Percentiles rank a stretch among this genome's conserved stretches.
Conservation (phyloP, 495 filamentous ascomycete genomes). For the Cairneyella variabilis region DNA sequence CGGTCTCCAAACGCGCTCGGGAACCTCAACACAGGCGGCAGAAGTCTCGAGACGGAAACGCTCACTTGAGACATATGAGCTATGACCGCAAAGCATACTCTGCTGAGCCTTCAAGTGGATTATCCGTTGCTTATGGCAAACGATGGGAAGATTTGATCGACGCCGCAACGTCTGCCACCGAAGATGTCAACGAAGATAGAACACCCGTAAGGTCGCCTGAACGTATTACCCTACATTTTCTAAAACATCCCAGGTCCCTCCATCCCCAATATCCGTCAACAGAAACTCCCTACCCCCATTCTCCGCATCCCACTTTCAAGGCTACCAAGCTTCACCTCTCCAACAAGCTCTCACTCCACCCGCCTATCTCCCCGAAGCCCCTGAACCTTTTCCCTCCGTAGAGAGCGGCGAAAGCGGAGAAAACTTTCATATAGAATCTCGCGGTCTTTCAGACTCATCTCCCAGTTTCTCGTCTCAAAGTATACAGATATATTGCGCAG, state of each 20-base stretch:
- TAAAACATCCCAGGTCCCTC: conserved; percentile 50
- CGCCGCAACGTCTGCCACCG: conserved; percentile 83
- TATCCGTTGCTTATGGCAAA: conserved; percentile 72
- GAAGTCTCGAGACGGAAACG: conserved; percentile 56
- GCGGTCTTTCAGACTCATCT: conserved; percentile 49
- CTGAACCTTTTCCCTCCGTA: conserved; percentile 80
- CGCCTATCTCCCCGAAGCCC: conserved; percentile 57
- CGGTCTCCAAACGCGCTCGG: conserved; percentile 69
- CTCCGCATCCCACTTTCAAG: conserved; percentile 53
- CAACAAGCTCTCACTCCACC: conserved; percentile 84
- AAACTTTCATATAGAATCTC: conserved; percentile 61
- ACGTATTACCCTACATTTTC: neutral
- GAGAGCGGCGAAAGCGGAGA: conserved; percentile 59
- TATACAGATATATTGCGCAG: conserved; percentile 85
- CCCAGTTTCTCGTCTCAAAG: conserved; percentile 52
- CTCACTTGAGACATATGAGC: conserved; percentile 59
- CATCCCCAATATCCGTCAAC: conserved; percentile 64
- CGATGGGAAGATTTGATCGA: conserved; percentile 94
- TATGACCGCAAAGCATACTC: conserved; percentile 79
- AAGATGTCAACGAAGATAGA: conserved; percentile 84
- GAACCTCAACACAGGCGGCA: conserved; percentile 73
- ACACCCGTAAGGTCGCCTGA: conserved; percentile 60
- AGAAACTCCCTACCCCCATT: conserved; percentile 76
- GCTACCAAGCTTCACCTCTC: conserved; percentile 82
- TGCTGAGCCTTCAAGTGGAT: conserved; percentile 78